Conservation (phyloP, 2,329 filamentous ascomycete genomes). For the Cladophialophora yegresii region DNA sequence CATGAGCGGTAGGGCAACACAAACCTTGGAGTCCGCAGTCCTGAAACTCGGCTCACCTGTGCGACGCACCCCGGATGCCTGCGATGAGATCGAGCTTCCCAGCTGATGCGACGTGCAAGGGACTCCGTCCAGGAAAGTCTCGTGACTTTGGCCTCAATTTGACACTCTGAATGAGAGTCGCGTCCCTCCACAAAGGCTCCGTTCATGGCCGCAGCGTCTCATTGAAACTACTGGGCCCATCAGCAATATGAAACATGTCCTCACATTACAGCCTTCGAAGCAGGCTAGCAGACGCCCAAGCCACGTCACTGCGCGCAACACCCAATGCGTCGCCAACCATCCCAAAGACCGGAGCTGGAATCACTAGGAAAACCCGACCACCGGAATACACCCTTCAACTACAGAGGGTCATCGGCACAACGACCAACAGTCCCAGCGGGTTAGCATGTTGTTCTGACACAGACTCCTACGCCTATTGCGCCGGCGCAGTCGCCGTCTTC, state of each 20-base stretch:
- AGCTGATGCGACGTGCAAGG: background rate
- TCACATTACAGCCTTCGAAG: slow-evolving; percentile 36
- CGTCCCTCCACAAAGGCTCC: background rate
- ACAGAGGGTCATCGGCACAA: slow-evolving; percentile 73
- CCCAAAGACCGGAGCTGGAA: slow-evolving; percentile 18
- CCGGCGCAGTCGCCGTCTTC: slow-evolving; percentile 89
- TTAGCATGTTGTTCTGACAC: slow-evolving; percentile 77
- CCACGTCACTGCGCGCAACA: slow-evolving; percentile 28
- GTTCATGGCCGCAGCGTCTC: background rate
- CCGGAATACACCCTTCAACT: slow-evolving; percentile 30
- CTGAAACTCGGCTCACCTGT: background rate
- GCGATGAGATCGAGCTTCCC: background rate
- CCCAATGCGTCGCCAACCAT: slow-evolving; percentile 24
- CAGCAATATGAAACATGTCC: slow-evolving; percentile 31
- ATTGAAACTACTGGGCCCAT: background rate
- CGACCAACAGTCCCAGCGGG: slow-evolving; percentile 77
- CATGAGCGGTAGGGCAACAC: background rate
- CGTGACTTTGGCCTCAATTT: background rate
- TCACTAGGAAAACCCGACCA: slow-evolving; percentile 26
- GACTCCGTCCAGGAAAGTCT: background rate
- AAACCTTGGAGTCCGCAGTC: background rate
- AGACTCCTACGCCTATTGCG: slow-evolving; percentile 79
- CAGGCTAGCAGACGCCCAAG: slow-evolving; percentile 28
- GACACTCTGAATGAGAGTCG: background rate
- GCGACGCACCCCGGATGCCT: background rate